Conservation (phyloP, 805 yeast species). For the Pichia kluyveri region DNA sequence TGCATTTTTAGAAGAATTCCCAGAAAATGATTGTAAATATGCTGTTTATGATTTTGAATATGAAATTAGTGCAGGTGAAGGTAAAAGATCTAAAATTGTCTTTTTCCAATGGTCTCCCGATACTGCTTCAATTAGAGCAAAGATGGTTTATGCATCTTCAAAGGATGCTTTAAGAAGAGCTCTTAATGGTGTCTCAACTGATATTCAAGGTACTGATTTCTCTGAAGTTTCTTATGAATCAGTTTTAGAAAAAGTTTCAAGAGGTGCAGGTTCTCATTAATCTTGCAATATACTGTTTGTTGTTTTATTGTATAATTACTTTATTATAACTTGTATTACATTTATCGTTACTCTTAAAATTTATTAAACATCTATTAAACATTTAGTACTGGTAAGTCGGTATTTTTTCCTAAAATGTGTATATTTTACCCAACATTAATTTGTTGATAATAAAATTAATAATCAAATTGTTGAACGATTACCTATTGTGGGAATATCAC, state of each 20-base stretch:
- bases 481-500: background rate
- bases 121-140: slow-evolving; percentile 87
- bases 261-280: slow-evolving; percentile 63
- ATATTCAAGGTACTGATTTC: slow-evolving; percentile 96
- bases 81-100: slow-evolving; percentile 70
- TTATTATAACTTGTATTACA: background rate
- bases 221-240: slow-evolving; percentile 94
- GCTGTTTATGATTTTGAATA: slow-evolving; percentile 97
- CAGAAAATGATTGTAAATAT: slow-evolving; percentile 93
- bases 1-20: slow-evolving; percentile 75
- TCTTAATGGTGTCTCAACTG: slow-evolving; percentile 87
- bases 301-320: background rate
- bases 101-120: slow-evolving; percentile 96
- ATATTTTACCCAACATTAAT: too few species aligned
- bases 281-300: background rate
- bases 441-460: too few species aligned
- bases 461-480: too few species aligned
- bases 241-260: slow-evolving; percentile 81
- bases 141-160: slow-evolving; percentile 98
- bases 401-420: too few species aligned
- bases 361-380: too few species aligned
- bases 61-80: slow-evolving; percentile 83
- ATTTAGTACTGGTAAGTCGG: too few species aligned
- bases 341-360: too few species aligned
- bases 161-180: slow-evolving; percentile 97